Conservation (phyloP, 331 rosid genomes). For the Quercus tomentella region DNA sequence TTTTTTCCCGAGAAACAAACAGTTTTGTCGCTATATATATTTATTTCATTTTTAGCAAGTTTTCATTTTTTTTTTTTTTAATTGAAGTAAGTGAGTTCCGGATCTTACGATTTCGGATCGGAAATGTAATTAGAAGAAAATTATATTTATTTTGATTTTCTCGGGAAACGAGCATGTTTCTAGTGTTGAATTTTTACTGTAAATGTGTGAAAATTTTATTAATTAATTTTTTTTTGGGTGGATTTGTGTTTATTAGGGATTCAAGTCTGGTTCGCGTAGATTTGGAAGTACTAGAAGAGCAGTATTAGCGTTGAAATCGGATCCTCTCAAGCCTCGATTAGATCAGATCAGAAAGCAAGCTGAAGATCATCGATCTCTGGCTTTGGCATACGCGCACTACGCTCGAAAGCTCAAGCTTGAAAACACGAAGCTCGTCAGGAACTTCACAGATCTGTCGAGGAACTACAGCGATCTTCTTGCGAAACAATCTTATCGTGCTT, state of each 20-base stretch:
- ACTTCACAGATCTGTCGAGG: constrained; percentile 68
- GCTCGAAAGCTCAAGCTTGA: constrained; percentile 92
- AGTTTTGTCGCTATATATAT: not conserved
- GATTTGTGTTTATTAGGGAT: constrained; percentile 44
- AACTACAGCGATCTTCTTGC: constrained; percentile 72
- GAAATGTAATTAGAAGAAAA: not conserved
- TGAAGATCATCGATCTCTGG: constrained; percentile 75
- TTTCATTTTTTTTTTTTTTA: not conserved
- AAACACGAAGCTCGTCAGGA: constrained; percentile 76
- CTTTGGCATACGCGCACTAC: constrained; percentile 71
- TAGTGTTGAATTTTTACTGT: not conserved
- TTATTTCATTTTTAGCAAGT: not conserved
- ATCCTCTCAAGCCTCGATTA: constrained; percentile 83
- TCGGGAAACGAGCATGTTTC: not conserved
- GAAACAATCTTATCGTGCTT: constrained; percentile 51
- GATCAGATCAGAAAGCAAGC: constrained; percentile 96
- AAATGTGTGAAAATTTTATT: not conserved
- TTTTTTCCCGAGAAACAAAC: not conserved
- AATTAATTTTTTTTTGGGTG: not conserved
- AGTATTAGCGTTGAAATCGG: constrained; percentile 71
- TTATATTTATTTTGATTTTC: not conserved
- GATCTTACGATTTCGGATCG: constrained; percentile 23
- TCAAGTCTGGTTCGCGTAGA: constrained; percentile 38
- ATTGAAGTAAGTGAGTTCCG: not conserved
- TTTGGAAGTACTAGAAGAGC: constrained; percentile 59